Evolutionary conservation across 768 basidiomycete genomes (phyloP).

Genomic region (Lentinula lateritia): DNA sequence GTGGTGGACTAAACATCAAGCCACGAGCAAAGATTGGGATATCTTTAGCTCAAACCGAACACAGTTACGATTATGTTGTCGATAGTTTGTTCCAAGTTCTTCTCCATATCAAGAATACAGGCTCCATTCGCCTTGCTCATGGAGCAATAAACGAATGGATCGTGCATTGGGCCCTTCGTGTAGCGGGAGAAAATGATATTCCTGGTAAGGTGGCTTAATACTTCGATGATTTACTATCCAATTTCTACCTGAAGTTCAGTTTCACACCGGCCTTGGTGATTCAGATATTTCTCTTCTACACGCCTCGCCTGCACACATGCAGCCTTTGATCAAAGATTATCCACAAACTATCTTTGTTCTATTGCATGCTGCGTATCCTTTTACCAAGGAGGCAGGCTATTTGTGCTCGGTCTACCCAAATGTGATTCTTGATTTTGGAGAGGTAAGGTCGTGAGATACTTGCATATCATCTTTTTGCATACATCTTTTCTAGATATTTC

Average conservation of each 20-base stretch:
- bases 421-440: conserved; percentile 77
- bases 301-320: conserved; percentile 62
- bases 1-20: conserved; percentile 62
- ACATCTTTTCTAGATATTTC: conserved; percentile 44
- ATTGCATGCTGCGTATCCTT: conserved; percentile 76
- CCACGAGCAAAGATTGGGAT: conserved; percentile 13
- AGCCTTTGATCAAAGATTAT: conserved; percentile 60
- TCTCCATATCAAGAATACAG: conserved; percentile 27
- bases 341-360: conserved; percentile 60
- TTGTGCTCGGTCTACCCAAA: conserved; percentile 66
- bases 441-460: conserved; percentile 27
- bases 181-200: conserved; percentile 48
- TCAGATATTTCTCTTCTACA: conserved; percentile 55
- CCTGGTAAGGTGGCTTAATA: conserved; percentile 42
- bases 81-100: conserved; percentile 24
- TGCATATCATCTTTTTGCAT: not conserved
- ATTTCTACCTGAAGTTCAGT: conserved; percentile 52
- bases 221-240: not conserved
- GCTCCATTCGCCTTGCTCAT: conserved; percentile 46
- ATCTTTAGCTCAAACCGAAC: conserved; percentile 18
- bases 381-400: conserved; percentile 73
- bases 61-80: not conserved
- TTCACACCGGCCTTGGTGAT: conserved; percentile 80
- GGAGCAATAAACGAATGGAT: conserved; percentile 66
- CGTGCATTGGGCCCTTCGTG: conserved; percentile 46